phyloP scores from a whole-genome alignment of 768 basidiomycete species.

The Psilocybe subaeruginosa region DNA sequence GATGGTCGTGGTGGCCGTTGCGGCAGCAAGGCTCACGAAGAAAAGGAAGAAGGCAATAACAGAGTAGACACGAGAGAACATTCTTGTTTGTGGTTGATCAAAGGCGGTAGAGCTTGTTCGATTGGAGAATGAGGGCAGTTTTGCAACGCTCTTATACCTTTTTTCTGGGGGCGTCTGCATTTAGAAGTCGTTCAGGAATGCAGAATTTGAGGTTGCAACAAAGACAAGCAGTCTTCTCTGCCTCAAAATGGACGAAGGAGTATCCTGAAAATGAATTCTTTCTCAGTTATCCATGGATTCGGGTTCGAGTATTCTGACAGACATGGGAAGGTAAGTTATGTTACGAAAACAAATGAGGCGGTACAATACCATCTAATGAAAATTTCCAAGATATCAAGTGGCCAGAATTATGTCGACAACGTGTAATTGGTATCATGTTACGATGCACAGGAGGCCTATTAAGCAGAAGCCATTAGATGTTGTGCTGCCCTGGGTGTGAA shows the following conservation, averaged over 20 bases:
- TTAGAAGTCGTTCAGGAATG: too few species aligned
- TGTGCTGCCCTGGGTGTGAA: background rate
- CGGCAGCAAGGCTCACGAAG: conserved; percentile 5
- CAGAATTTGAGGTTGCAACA: too few species aligned
- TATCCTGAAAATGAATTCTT: background rate
- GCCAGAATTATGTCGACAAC: too few species aligned
- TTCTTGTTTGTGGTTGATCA: background rate
- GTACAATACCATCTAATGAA: background rate
- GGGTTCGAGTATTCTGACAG: background rate
- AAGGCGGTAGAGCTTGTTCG: background rate
- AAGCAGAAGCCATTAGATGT: too few species aligned
- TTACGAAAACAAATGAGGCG: background rate
- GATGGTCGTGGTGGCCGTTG: conserved; percentile 10
- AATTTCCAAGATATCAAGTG: background rate
- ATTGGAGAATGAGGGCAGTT: background rate
- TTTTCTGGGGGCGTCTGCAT: background rate
- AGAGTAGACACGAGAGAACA: background rate
- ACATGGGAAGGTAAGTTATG: background rate
- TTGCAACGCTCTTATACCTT: background rate
- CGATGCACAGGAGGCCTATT: too few species aligned
- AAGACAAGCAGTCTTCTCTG: too few species aligned
- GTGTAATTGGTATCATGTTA: too few species aligned
- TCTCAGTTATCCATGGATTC: background rate
- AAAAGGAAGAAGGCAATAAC: conserved; percentile 1
- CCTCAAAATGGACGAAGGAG: background rate